Conservation (phyloP, 78 protist species). For the Isochrysis galbana region DNA sequence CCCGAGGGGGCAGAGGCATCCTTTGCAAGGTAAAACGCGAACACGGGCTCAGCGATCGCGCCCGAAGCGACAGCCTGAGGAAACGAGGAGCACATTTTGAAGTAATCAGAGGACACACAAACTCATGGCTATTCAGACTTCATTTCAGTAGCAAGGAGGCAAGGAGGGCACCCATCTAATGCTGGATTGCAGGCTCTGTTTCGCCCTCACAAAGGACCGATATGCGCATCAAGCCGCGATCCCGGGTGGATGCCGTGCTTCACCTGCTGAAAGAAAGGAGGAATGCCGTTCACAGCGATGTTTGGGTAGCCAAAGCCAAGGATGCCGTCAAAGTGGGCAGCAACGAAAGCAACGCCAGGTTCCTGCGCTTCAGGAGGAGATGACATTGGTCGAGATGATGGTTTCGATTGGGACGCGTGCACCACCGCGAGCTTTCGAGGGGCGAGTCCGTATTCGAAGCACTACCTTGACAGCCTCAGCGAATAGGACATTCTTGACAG, state of each 20-base stretch:
- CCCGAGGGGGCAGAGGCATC: slow-evolving; percentile 44
- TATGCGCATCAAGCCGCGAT: too few relatives aligned
- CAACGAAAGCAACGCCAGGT: slow-evolving; percentile 23
- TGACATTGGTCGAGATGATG: not conserved
- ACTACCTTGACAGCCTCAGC: slow-evolving; percentile 70
- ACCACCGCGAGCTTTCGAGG: not conserved
- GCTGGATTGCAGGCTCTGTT: not conserved
- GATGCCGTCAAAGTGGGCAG: slow-evolving; percentile 62
- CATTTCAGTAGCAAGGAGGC: not conserved
- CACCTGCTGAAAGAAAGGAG: slow-evolving; percentile 80
- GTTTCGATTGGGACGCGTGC: not conserved
- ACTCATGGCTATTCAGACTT: not conserved
- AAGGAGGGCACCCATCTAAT: not conserved
- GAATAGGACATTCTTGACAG: slow-evolving; percentile 69
- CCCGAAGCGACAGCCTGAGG: not conserved
- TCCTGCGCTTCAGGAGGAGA: not conserved
- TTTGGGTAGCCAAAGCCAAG: slow-evolving; percentile 87
- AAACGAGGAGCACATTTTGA: not conserved
- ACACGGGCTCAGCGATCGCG: slow-evolving; percentile 56
- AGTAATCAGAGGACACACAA: not conserved
- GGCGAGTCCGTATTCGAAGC: not conserved
- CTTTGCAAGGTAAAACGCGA: slow-evolving; percentile 85
- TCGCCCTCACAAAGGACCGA: too few relatives aligned
- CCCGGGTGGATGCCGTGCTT: not conserved
- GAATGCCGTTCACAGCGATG: slow-evolving; percentile 84